Conservation (phyloP, 2,329 filamentous ascomycete species). For the Colletotrichum coccodes region DNA sequence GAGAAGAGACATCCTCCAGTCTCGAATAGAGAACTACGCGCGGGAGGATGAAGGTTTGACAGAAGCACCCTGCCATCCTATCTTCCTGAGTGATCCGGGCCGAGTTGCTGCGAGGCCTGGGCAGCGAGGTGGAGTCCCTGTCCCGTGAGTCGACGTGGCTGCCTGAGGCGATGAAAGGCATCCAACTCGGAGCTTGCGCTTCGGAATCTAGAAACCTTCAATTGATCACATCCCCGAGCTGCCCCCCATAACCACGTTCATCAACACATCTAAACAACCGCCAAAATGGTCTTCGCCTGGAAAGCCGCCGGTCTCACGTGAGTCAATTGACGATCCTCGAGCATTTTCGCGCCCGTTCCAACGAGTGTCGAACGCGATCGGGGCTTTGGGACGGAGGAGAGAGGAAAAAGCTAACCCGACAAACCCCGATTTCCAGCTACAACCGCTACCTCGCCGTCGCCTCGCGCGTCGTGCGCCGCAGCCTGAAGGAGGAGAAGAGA, state of each 20-base stretch:
- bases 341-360: not conserved
- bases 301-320: constrained; percentile 98
- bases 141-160: not conserved
- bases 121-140: not conserved
- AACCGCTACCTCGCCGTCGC: constrained; percentile 99
- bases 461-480: constrained; percentile 93
- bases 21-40: too few species aligned
- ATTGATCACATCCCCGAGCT: constrained; percentile 46
- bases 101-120: constrained; percentile 11
- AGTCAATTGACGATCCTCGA: constrained; percentile 50
- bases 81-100: constrained; percentile 8
- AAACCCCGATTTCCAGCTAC: constrained; percentile 73
- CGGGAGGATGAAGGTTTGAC: not conserved
- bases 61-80: constrained; percentile 2
- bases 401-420: constrained; percentile 46
- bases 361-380: not conserved
- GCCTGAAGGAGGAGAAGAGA: constrained; percentile 95
- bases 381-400: not conserved
- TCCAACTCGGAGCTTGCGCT: constrained; percentile 37
- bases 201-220: constrained; percentile 39
- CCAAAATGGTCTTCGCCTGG: constrained; percentile 97
- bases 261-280: constrained; percentile 46
- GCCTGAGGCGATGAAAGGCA: constrained; percentile 29
- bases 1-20: too few species aligned
- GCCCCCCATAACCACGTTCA: constrained; percentile 40